Conservation (phyloP, 345 rosid genomes). For the Sapria himalayana region DNA sequence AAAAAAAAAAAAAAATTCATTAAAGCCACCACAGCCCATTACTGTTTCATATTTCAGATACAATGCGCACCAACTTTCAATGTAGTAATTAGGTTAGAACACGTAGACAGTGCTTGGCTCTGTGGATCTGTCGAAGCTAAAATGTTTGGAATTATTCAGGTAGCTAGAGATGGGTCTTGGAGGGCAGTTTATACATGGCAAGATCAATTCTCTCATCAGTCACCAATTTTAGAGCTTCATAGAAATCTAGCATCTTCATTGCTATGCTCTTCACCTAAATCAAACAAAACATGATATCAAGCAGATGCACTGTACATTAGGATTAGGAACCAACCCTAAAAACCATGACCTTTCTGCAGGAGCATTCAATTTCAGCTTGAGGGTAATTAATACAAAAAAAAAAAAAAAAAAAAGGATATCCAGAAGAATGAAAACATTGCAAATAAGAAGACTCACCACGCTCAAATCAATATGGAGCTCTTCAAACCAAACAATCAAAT, state of each 20-base stretch:
- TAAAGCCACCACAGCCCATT: too few species aligned
- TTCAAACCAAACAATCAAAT: conserved; percentile 82
- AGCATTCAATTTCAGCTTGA: too few species aligned
- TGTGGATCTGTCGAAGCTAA: too few species aligned
- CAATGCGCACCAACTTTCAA: too few species aligned
- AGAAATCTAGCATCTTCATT: conserved; percentile 40
- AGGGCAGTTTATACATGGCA: conserved; percentile 36
- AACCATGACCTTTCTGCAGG: background rate
- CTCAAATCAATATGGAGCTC: conserved; percentile 96
- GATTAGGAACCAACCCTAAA: too few species aligned
- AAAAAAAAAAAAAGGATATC: background rate
- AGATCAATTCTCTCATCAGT: conserved; percentile 22
- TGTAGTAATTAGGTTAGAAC: too few species aligned
- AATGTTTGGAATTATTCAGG: too few species aligned
- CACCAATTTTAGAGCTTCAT: conserved; percentile 20
- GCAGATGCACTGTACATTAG: background rate
- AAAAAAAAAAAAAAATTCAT: too few species aligned
- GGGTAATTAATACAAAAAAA: background rate
- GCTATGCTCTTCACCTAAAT: conserved; percentile 42
- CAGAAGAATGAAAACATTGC: too few species aligned
- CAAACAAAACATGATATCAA: background rate
- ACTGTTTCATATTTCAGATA: too few species aligned
- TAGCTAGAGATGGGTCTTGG: conserved; percentile 30
- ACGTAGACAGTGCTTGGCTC: too few species aligned
- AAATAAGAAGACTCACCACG: conserved; percentile 37